Evolutionary conservation across 176 grass and related monocot species (phyloP).

Genomic region (Eleusine indica): DNA sequence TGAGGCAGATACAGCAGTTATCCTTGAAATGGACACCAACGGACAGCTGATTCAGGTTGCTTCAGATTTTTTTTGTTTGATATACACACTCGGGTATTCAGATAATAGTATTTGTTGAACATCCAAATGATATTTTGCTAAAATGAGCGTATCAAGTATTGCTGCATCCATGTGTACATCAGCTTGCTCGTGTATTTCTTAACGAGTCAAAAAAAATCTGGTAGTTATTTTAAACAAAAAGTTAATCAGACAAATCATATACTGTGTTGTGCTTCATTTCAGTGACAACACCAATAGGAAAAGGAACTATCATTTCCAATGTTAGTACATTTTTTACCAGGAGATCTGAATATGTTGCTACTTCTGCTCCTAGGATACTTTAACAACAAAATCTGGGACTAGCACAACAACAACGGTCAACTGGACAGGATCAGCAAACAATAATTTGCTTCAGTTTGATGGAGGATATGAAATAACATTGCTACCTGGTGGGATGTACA

Average conservation of each 20-base stretch:
- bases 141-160: neutral
- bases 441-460: conserved; percentile 74
- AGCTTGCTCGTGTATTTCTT: neutral
- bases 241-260: neutral
- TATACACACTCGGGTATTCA: conserved; percentile 7
- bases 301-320: conserved; percentile 13
- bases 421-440: conserved; percentile 71
- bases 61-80: conserved; percentile 29
- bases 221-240: neutral
- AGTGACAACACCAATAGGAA: neutral
- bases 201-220: neutral
- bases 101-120: neutral
- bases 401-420: conserved; percentile 68
- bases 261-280: neutral
- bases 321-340: neutral
- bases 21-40: conserved; percentile 62
- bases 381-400: conserved; percentile 50
- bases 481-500: conserved; percentile 90
- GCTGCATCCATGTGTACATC: neutral
- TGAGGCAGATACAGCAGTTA: conserved; percentile 65
- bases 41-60: conserved; percentile 69
- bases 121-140: neutral
- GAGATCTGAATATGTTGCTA: neutral
- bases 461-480: conserved; percentile 86
- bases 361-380: conserved; percentile 62